Percentiles rank a stretch among this genome's conserved stretches.
phyloP scores from a whole-genome alignment of 2,329 filamentous ascomycete genomes.

The Botrytis galanthina region DNA sequence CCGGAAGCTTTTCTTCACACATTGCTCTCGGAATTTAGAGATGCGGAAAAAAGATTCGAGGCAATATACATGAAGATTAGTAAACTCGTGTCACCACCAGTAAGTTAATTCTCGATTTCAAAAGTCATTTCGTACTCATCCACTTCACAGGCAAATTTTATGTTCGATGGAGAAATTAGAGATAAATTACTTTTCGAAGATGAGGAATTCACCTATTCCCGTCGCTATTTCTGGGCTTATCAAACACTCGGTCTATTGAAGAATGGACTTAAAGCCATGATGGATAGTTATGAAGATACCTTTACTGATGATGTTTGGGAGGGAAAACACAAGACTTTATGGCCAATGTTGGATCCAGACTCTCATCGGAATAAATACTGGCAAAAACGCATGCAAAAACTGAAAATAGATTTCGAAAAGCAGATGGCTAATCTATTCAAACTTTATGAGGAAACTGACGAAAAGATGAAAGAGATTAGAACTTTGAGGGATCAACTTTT shows the following conservation, averaged over 20 bases:
- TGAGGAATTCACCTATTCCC: constrained; percentile 54
- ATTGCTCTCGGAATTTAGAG: constrained; percentile 57
- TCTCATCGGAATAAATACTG: constrained; percentile 48
- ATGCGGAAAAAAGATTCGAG: constrained; percentile 57
- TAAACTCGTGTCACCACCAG: constrained; percentile 57
- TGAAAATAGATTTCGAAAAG: constrained; percentile 44
- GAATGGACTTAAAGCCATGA: constrained; percentile 57
- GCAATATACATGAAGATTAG: constrained; percentile 57
- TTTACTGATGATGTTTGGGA: constrained; percentile 60
- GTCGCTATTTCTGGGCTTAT: constrained; percentile 60
- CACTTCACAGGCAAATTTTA: constrained; percentile 47
- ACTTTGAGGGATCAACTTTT: constrained; percentile 61
- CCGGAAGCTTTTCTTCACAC: constrained; percentile 60
- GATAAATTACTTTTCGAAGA: constrained; percentile 62
- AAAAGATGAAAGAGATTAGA: constrained; percentile 51
- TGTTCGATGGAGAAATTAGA: constrained; percentile 55
- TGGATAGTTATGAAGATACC: constrained; percentile 54
- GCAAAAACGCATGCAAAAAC: constrained; percentile 46
- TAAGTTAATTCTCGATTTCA: constrained; percentile 31
- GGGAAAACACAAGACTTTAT: constrained; percentile 53
- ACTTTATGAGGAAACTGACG: constrained; percentile 45
- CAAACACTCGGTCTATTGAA: constrained; percentile 60
- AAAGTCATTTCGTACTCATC: neutral
- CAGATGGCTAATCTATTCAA: constrained; percentile 46
- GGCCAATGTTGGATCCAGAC: constrained; percentile 51